Evolutionary conservation across 495 filamentous ascomycete genomes (phyloP), one percentile per base, ranked within the genome.

Genomic region (Penicillium atrosanguineum): DNA sequence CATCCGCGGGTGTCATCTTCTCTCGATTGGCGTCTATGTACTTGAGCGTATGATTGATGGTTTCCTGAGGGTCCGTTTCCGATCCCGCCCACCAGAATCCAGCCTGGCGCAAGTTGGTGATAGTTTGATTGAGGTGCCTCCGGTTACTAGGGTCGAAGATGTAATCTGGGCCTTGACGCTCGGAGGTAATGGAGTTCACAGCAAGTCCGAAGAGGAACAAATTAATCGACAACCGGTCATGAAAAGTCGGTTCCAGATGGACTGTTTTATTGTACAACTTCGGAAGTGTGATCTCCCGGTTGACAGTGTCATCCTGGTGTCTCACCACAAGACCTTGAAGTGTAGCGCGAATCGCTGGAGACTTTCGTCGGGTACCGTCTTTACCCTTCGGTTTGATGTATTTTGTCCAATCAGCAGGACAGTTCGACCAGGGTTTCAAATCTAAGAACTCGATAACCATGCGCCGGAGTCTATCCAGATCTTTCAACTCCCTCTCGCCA

Each of bases 41-140:
- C 36, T 76, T 75, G 34, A 76, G 67, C 9, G 86, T 84, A 41
- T 80, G 81, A 15, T 88, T 76, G 6, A 93, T 57, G 4, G 88
- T 80, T 16, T 72, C 79, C 6, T 63, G 44, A 6, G 95, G 77
- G 53, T 92, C 82, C 12, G 75, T 73, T 0, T 84, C 83, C 52
- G 88, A 90, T 34, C 91, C 90, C 8, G 86, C 86, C 78, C 92
- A 96, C 72, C 91, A 94, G 61, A 96, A 95, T 38, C 87, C 87
- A n/a, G 89, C 85, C 62, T 95, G 88, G 21, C 88, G 79, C 28
- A 97, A 72, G 63, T 97, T 96, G 46, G 77, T 79, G 14, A 93
- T 85, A 0, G 93, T 74, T 26, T 81, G 71, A 41, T 80, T 71
- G 0, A 96, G 73, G 45, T 77, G 71, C 38, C 81, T 84, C 21